Percentiles rank a stretch among this genome's conserved stretches.
These are phyloP conservation scores for Cinnamomum micranthum DNA, from an alignment of 164 flowering plant genomes.

Conservation along the genomic window DNA sequence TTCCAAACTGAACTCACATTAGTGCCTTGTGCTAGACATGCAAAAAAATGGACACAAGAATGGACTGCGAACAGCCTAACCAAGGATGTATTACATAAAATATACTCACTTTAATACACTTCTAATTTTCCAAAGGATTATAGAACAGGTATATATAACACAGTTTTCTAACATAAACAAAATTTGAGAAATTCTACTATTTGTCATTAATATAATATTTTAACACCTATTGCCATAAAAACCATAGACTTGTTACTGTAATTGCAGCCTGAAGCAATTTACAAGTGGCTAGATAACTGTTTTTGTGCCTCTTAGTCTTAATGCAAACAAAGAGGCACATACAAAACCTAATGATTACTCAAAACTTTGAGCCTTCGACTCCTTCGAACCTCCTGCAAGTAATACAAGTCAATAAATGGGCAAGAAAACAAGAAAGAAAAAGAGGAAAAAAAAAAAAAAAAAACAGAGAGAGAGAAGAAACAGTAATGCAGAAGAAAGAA, in stretches of 20 bases:
- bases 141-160: too few relatives aligned
- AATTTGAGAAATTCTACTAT: too few relatives aligned
- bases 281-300: background rate
- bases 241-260: background rate
- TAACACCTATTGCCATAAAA: too few relatives aligned
- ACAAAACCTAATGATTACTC: background rate
- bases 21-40: too few relatives aligned
- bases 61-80: too few relatives aligned
- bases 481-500: background rate
- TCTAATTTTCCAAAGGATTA: too few relatives aligned
- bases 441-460: background rate
- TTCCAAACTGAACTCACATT: too few relatives aligned
- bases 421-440: background rate
- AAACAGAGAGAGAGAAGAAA: background rate
- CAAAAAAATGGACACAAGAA: too few relatives aligned
- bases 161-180: too few relatives aligned
- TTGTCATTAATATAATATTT: too few relatives aligned
- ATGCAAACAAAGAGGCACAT: background rate
- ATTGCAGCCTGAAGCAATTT: conserved; percentile 1
- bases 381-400: conserved; percentile 5
- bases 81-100: too few relatives aligned
- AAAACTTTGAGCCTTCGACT: conserved; percentile 7
- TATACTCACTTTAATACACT: too few relatives aligned
- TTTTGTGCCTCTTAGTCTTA: background rate
- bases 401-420: background rate